A percentile compares a stretch with the other conserved stretches of the same genome.
Conservation (phyloP, 2,329 filamentous ascomycete species). For the Colletotrichum musae region DNA sequence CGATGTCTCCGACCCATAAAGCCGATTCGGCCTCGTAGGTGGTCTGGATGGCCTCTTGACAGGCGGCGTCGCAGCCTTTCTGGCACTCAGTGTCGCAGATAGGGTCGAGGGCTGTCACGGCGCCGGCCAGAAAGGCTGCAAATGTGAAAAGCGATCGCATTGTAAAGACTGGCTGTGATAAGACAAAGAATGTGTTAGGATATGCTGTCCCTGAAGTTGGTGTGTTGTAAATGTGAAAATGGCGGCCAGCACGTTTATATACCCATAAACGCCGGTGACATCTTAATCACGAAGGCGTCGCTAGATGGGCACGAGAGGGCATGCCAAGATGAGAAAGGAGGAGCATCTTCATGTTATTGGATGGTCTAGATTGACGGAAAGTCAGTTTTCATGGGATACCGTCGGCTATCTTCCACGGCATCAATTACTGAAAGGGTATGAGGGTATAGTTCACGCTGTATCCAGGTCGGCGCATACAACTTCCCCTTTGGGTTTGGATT, state of each 20-base stretch:
- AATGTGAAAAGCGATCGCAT: conserved; percentile 1
- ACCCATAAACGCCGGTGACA: no score
- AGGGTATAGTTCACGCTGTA: not conserved
- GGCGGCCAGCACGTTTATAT: no score
- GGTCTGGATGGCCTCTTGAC: conserved; percentile 25
- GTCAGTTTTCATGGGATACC: no score
- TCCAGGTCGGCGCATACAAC: conserved; percentile 9
- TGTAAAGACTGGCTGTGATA: no score
- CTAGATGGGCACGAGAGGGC: no score
- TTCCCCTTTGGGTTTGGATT: conserved; percentile 15
- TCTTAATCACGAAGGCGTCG: no score
- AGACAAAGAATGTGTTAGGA: no score
- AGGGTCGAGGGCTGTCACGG: conserved; percentile 5
- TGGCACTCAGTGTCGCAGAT: conserved; percentile 28
- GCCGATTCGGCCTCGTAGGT: conserved; percentile 20
- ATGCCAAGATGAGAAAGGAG: no score
- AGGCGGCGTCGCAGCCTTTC: conserved; percentile 16
- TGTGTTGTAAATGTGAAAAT: no score
- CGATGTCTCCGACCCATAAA: conserved; percentile 23
- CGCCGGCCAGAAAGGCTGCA: not conserved
- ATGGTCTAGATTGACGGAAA: no score
- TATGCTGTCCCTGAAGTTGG: no score
- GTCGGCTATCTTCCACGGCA: not conserved
- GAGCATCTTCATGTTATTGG: no score
- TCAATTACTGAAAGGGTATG: not conserved